Evolutionary conservation across 768 basidiomycete genomes (phyloP).

Genomic region (Lactifluus subvellereus): DNA sequence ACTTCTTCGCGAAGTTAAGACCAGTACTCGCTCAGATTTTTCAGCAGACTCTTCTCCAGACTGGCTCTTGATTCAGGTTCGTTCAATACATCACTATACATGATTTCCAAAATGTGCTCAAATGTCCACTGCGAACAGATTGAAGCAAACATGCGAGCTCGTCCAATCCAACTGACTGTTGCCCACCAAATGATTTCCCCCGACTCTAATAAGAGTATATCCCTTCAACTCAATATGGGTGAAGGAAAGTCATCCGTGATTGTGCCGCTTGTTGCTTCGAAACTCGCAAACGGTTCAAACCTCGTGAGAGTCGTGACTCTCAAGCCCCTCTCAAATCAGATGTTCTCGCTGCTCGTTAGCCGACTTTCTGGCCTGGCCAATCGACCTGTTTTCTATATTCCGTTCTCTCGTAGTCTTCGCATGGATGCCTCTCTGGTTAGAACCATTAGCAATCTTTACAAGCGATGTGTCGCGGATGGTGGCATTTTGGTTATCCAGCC

Average conservation of each 20-base stretch:
- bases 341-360: too few relatives aligned
- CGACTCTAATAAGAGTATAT: too few relatives aligned
- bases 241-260: constrained; percentile 53
- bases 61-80: constrained; percentile 19
- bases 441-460: constrained; percentile 23
- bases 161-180: too few relatives aligned
- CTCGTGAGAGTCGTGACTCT: constrained; percentile 46
- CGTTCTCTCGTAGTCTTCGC: constrained; percentile 9
- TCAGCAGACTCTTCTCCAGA: neutral
- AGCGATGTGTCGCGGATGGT: too few relatives aligned
- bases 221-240: too few relatives aligned
- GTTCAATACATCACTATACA: neutral
- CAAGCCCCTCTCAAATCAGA: too few relatives aligned
- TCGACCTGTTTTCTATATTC: too few relatives aligned
- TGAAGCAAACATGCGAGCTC: too few relatives aligned
- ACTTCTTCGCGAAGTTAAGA: neutral
- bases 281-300: constrained; percentile 39
- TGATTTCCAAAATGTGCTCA: neutral
- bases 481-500: too few relatives aligned
- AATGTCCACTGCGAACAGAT: too few relatives aligned
- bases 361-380: too few relatives aligned
- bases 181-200: too few relatives aligned
- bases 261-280: constrained; percentile 38
- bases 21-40: neutral
- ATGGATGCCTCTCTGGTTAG: constrained; percentile 16